phyloP scores from a whole-genome alignment of 768 basidiomycete species.

The Serendipita vermifera region DNA sequence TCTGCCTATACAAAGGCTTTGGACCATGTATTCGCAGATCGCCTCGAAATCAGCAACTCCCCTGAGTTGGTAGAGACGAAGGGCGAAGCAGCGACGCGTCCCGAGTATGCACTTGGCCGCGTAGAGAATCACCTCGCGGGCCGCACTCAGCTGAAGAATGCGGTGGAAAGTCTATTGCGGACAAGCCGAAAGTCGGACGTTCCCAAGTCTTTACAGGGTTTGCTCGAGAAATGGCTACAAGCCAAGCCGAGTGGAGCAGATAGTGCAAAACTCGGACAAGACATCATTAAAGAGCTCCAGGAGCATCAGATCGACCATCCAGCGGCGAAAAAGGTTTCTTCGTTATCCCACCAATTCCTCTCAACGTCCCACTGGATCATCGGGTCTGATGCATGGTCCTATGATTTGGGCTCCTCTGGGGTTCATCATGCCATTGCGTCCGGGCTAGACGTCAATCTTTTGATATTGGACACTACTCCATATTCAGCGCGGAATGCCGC shows the following conservation, averaged over 20 bases:
- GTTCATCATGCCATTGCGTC: constrained; percentile 91
- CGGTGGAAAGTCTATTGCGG: constrained; percentile 51
- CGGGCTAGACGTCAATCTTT: constrained; percentile 82
- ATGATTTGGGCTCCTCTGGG: constrained; percentile 91
- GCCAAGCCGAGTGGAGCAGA: constrained; percentile 56
- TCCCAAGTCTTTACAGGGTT: constrained; percentile 46
- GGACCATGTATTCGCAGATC: constrained; percentile 59
- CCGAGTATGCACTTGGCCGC: constrained; percentile 88
- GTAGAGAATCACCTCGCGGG: constrained; percentile 71
- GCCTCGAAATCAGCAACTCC: constrained; percentile 75
- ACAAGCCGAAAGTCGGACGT: constrained; percentile 32
- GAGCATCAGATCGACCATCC: constrained; percentile 27
- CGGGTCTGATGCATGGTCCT: constrained; percentile 95
- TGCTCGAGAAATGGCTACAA: constrained; percentile 69
- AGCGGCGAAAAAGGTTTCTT: constrained; percentile 43
- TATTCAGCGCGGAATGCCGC: constrained; percentile 63
- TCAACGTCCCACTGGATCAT: constrained; percentile 86
- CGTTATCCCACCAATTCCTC: constrained; percentile 48
- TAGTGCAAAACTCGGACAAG: constrained; percentile 44
- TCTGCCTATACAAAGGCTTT: constrained; percentile 84
- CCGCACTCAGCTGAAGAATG: constrained; percentile 49
- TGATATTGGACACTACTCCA: constrained; percentile 85
- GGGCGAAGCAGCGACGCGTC: constrained; percentile 71
- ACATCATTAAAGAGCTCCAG: constrained; percentile 42
- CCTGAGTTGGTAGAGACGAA: constrained; percentile 56